Conservation (phyloP, 108 stramenopile genomes). For the Asterionellopsis glacialis region DNA sequence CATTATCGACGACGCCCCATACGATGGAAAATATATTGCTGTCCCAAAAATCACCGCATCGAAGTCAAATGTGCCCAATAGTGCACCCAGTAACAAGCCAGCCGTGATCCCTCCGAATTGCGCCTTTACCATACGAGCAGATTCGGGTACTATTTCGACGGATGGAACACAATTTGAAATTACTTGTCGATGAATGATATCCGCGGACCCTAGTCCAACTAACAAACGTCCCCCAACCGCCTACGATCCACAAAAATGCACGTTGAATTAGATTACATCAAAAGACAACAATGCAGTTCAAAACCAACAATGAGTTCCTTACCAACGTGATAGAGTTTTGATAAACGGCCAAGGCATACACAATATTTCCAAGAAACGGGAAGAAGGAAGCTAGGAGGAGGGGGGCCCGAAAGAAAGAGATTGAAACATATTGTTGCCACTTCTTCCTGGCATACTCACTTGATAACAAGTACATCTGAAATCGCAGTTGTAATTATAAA, state of each 20-base stretch:
- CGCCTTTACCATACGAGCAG: constrained; percentile 49
- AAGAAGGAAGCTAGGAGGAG: constrained; percentile 2
- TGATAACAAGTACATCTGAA: too few relatives aligned
- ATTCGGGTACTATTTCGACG: constrained; percentile 48
- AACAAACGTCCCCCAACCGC: constrained; percentile 60
- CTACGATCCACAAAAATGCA: too few relatives aligned
- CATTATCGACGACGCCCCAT: not conserved
- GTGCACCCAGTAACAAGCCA: constrained; percentile 57
- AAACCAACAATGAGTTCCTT: too few relatives aligned
- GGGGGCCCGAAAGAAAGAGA: not conserved
- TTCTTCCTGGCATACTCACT: too few relatives aligned
- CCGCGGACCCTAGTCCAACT: constrained; percentile 59
- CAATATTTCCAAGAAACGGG: constrained; percentile 50
- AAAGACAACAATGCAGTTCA: too few relatives aligned
- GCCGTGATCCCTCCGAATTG: constrained; percentile 50
- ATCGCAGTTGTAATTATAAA: too few relatives aligned
- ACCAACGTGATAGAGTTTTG: constrained; percentile 36
- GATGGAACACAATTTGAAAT: constrained; percentile 41
- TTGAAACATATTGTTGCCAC: too few relatives aligned
- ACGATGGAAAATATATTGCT: not conserved
- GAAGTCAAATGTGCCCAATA: constrained; percentile 23
- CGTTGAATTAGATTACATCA: too few relatives aligned
- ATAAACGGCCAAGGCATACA: constrained; percentile 38
- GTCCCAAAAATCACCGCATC: not conserved
- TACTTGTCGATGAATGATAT: constrained; percentile 65